Evolutionary conservation across 768 basidiomycete genomes (phyloP), one percentile per base, ranked within the genome.

Genomic region (Leccinum arenicola): DNA sequence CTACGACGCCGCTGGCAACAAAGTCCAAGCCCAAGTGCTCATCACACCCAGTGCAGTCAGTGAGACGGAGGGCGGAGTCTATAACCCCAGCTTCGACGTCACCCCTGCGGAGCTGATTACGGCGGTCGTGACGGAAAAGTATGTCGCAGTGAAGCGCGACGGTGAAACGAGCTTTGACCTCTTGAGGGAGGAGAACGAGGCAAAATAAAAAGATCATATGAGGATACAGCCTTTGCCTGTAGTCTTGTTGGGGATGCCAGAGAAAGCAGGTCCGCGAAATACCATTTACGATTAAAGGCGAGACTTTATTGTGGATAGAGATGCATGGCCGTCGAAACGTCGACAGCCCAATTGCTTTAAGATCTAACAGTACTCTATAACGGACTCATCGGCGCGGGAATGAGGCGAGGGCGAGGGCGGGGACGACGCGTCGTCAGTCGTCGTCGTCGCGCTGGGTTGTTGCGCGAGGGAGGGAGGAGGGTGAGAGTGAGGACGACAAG

Each of bases 11-110:
- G 61, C 74, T 11, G 83, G 81, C 0, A 73, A 78, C 19, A 78
- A 82, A 55, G 76, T 85, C 64, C 88, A 93, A 66, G 87, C 86
- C 0, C 85, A 88, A 48, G 89, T 95, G 12, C 85, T 93, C 82
- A 84, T 95, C 61, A 94, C 94, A 0, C 93, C 95, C 0, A 70
- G 75, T 21, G 80, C 78, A 14, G 69, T 88, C 29, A 78, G 52
- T 43, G 68, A 68, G 47, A 40, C 58, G 0, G 50, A 62, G 21
- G 68, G 63, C 2, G 70, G 59, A 3, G 75, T 93, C 43, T 96
- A 95, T 73, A 98, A 97, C 73, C 95, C 96, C 1, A 93, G 91
- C 62, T 98, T 98, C 74, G 96, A 98, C 70, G 94, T 98, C 15
- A 98, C 96, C 0, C 95, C 95, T 1, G 93, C 95, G 3, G 88